A percentile compares a stretch with the other conserved stretches of the same genome.
Evolutionary conservation across 192 early-diverging fungal species (phyloP).

Genomic region (Coemansia aciculifera): DNA sequence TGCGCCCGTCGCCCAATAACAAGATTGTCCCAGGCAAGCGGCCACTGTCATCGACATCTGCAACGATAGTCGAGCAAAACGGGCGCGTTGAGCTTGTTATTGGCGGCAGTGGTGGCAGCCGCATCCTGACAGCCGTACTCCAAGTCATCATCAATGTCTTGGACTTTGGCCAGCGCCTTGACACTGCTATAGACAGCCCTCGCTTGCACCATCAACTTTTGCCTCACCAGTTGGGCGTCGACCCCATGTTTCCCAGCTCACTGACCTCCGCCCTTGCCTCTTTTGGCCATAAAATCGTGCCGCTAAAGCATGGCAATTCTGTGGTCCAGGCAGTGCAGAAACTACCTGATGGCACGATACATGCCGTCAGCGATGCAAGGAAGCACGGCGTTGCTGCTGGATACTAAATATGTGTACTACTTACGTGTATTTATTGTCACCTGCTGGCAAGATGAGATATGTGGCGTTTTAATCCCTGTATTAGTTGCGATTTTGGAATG

Average conservation of each 20-base stretch:
- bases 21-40: constrained; percentile 77
- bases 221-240: constrained; percentile 66
- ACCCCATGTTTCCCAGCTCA: constrained; percentile 44
- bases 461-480: background rate
- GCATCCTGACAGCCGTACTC: constrained; percentile 76
- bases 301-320: constrained; percentile 39
- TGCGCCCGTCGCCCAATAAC: constrained; percentile 84
- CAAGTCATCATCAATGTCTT: constrained; percentile 75
- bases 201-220: constrained; percentile 91
- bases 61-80: constrained; percentile 42
- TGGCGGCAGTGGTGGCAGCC: constrained; percentile 87
- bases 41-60: constrained; percentile 66
- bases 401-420: constrained; percentile 21
- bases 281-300: constrained; percentile 52
- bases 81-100: constrained; percentile 67
- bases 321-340: constrained; percentile 61
- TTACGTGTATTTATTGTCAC: background rate
- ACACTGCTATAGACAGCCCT: constrained; percentile 69
- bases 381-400: constrained; percentile 68
- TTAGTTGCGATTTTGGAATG: constrained; percentile 5
- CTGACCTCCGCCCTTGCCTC: constrained; percentile 35
- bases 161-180: constrained; percentile 67
- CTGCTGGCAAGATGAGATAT: background rate
- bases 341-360: constrained; percentile 44
- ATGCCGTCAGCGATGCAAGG: constrained; percentile 65